A percentile compares a stretch with the other conserved stretches of the same genome.
phyloP scores from a whole-genome alignment of 768 basidiomycete species.

The Boletus tomentosulus region DNA sequence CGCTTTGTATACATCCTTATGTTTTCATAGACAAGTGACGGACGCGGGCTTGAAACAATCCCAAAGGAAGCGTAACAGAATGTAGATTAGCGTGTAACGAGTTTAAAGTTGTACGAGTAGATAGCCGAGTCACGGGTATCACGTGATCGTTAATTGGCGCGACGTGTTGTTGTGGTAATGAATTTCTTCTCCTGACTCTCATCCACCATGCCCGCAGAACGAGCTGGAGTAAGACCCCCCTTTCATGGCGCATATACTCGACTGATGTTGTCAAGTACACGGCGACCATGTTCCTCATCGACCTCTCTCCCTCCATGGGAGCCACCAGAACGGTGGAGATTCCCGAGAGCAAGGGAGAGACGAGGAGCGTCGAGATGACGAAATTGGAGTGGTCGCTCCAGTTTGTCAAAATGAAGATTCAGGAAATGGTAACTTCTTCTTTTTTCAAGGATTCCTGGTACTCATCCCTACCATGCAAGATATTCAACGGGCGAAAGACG shows the following conservation, averaged over 20 bases:
- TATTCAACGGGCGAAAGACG: slow-evolving; percentile 88
- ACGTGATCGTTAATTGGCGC: slow-evolving; percentile 31
- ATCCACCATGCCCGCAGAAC: slow-evolving; percentile 65
- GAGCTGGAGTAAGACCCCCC: slow-evolving; percentile 63
- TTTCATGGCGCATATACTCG: background rate
- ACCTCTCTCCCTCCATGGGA: slow-evolving; percentile 85
- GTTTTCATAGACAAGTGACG: slow-evolving; percentile 27
- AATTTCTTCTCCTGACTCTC: slow-evolving; percentile 12
- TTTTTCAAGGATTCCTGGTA: background rate
- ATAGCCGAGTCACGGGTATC: slow-evolving; percentile 23
- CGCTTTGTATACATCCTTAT: background rate
- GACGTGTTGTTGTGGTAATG: slow-evolving; percentile 20
- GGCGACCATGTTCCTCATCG: slow-evolving; percentile 85
- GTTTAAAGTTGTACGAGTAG: too few relatives aligned
- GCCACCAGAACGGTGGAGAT: slow-evolving; percentile 53
- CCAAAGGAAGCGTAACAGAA: slow-evolving; percentile 56
- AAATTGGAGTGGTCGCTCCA: slow-evolving; percentile 81
- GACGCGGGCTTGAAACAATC: slow-evolving; percentile 45
- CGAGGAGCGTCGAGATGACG: slow-evolving; percentile 54
- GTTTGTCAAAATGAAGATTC: slow-evolving; percentile 85
- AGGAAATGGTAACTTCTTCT: slow-evolving; percentile 67
- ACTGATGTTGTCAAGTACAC: slow-evolving; percentile 55
- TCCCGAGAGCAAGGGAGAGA: slow-evolving; percentile 49
- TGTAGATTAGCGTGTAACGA: too few relatives aligned
- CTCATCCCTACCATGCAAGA: slow-evolving; percentile 41